phyloP scores from a whole-genome alignment of 202 grass and related monocot species.

The Cymbopogon flexuosus region DNA sequence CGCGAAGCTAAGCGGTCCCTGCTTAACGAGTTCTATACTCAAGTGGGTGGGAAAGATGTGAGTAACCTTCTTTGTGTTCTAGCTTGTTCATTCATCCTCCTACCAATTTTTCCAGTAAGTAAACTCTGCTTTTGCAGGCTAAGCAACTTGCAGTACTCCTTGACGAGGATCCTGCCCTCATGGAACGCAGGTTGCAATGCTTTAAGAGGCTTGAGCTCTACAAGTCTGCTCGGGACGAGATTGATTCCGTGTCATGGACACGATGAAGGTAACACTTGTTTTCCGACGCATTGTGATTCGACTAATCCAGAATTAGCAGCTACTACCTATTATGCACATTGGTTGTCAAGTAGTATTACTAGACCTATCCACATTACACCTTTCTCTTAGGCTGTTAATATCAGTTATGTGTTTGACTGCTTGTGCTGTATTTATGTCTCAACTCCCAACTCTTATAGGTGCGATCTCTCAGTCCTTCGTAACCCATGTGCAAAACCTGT shows the following conservation, averaged over 20 bases:
- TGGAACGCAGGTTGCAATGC: constrained; percentile 80
- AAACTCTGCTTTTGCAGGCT: constrained; percentile 49
- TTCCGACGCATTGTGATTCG: constrained; percentile 5
- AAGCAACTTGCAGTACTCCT: constrained; percentile 67
- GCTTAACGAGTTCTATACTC: constrained; percentile 73
- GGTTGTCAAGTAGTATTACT: neutral
- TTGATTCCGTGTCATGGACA: constrained; percentile 66
- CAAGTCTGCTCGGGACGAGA: constrained; percentile 86
- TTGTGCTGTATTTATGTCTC: constrained; percentile 1
- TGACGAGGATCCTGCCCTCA: constrained; percentile 81
- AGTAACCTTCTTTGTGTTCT: constrained; percentile 15
- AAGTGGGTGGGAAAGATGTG: constrained; percentile 87
- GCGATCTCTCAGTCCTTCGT: neutral
- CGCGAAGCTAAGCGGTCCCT: constrained; percentile 77
- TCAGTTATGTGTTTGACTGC: neutral
- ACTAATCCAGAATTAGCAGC: constrained; percentile 19
- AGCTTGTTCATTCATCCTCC: neutral
- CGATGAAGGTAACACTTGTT: constrained; percentile 40
- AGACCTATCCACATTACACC: constrained; percentile 8
- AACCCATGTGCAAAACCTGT: constrained; percentile 5
- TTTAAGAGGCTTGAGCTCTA: constrained; percentile 82
- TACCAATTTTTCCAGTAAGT: neutral
- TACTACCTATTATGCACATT: constrained; percentile 14
- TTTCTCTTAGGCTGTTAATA: constrained; percentile 13
- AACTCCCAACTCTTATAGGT: neutral